A percentile compares a stretch with the other conserved stretches of the same genome.
These are phyloP conservation scores for Drechmeria coniospora DNA, from an alignment of 2,329 filamentous ascomycete species.

Conservation along the genomic window DNA sequence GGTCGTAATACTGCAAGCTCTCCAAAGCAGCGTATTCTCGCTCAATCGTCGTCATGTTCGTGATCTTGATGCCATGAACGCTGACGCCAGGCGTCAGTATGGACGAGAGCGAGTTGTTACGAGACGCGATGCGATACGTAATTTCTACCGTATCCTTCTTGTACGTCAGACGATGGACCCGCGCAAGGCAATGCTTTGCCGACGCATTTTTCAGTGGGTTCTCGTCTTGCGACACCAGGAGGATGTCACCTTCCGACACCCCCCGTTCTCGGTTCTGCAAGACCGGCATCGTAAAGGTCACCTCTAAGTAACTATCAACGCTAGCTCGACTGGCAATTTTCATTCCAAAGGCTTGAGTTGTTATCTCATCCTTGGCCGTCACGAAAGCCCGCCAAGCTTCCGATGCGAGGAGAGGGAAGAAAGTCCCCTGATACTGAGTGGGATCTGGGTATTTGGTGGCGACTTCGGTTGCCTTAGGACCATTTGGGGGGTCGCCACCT, in stretches of 20 bases:
- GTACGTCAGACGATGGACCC: slow-evolving; percentile 63
- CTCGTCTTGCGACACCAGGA: slow-evolving; percentile 63
- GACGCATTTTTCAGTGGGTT: slow-evolving; percentile 51
- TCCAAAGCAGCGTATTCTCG: slow-evolving; percentile 87
- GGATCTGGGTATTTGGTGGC: slow-evolving; percentile 65
- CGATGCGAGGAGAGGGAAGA: slow-evolving; percentile 76
- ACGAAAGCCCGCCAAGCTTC: slow-evolving; percentile 95
- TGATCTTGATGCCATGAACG: slow-evolving; percentile 66
- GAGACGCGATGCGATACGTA: slow-evolving; percentile 66
- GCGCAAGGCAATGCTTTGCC: slow-evolving; percentile 69
- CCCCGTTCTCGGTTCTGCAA: slow-evolving; percentile 54
- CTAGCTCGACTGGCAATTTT: slow-evolving; percentile 77
- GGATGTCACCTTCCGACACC: slow-evolving; percentile 72
- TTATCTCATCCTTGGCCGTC: slow-evolving; percentile 74
- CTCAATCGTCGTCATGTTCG: slow-evolving; percentile 87
- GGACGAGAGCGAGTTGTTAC: slow-evolving; percentile 43
- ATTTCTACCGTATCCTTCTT: slow-evolving; percentile 75
- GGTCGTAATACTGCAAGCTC: slow-evolving; percentile 86
- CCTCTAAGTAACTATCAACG: slow-evolving; percentile 85
- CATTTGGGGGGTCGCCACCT: slow-evolving; percentile 71
- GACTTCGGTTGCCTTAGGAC: slow-evolving; percentile 59
- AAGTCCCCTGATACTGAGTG: slow-evolving; percentile 69
- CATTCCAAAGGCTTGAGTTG: slow-evolving; percentile 67
- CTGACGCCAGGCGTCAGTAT: slow-evolving; percentile 53
- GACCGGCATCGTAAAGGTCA: slow-evolving; percentile 68